These are phyloP conservation scores for Amanita molliuscula DNA, from an alignment of 768 basidiomycete species.

Conservation along the genomic window DNA sequence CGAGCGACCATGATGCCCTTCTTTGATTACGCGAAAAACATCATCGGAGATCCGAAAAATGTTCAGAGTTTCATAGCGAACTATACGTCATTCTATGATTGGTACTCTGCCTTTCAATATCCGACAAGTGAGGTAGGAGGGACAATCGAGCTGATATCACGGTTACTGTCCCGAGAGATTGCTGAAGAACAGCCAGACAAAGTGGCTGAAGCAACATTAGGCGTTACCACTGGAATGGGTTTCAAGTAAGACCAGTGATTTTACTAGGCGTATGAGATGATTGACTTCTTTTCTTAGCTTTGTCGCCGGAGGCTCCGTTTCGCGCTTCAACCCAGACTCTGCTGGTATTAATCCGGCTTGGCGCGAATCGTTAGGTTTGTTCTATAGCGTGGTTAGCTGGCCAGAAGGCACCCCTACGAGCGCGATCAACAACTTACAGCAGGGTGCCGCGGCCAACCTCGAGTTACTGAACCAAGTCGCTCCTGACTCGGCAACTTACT, in stretches of 20 bases:
- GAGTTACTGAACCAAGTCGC: not conserved
- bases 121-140: slow-evolving; percentile 12
- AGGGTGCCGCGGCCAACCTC: not conserved
- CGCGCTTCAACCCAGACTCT: not conserved
- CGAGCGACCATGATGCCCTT: not conserved
- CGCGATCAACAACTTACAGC: not conserved
- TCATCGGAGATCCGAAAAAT: not conserved
- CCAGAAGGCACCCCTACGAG: not conserved
- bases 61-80: slow-evolving; percentile 2
- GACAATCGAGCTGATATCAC: slow-evolving; percentile 20
- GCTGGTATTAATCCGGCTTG: not conserved
- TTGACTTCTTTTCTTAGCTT: not conserved
- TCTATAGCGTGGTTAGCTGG: not conserved
- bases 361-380: not conserved
- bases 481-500: not conserved
- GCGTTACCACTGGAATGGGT: slow-evolving; percentile 10
- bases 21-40: not conserved
- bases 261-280: not conserved
- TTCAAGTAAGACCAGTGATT: slow-evolving; percentile 13
- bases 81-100: slow-evolving; percentile 17
- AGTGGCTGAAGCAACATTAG: slow-evolving; percentile 16
- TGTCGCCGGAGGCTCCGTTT: slow-evolving; percentile 13
- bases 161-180: slow-evolving; percentile 22
- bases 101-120: slow-evolving; percentile 10
- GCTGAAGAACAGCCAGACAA: slow-evolving; percentile 14